phyloP scores from a whole-genome alignment of 306 rosid genomes.

The Lathyrus aphaca region DNA sequence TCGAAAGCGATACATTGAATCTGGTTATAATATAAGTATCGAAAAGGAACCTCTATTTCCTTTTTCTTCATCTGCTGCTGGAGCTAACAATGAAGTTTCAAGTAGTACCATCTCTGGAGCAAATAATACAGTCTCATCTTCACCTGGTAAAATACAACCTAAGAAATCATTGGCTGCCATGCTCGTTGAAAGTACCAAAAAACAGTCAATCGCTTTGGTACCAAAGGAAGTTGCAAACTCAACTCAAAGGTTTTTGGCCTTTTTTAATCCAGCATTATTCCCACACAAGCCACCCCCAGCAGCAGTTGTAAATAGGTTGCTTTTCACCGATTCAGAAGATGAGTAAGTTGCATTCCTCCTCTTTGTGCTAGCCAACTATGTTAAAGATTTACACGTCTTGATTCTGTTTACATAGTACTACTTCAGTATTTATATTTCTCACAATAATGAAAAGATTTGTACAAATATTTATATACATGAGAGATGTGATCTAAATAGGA shows the following conservation, averaged over 20 bases:
- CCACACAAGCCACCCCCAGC: constrained; percentile 88
- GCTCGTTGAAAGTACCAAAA: constrained; percentile 90
- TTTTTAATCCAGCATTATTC: constrained; percentile 83
- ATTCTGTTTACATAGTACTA: constrained; percentile 6
- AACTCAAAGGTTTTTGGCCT: constrained; percentile 66
- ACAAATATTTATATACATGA: constrained; percentile 1
- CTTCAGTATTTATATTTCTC: constrained; percentile 8
- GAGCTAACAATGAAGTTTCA: constrained; percentile 51
- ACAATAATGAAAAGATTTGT: constrained; percentile 6
- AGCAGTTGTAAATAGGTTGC: constrained; percentile 72
- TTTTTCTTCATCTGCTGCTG: constrained; percentile 50
- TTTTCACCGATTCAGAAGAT: constrained; percentile 94
- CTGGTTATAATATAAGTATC: constrained; percentile 50
- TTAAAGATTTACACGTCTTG: constrained; percentile 35
- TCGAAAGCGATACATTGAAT: constrained; percentile 64
- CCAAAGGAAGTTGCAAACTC: constrained; percentile 78
- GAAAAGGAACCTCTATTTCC: constrained; percentile 83
- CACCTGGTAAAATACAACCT: constrained; percentile 60
- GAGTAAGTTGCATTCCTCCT: constrained; percentile 67
- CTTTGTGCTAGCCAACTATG: constrained; percentile 28
- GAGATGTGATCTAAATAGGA: neutral
- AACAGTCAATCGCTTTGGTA: constrained; percentile 84
- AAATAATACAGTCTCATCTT: constrained; percentile 46
- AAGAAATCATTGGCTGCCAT: constrained; percentile 89
- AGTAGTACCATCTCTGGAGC: constrained; percentile 45